Evolutionary conservation across 768 basidiomycete genomes (phyloP).

Genomic region (Amanita molliuscula): DNA sequence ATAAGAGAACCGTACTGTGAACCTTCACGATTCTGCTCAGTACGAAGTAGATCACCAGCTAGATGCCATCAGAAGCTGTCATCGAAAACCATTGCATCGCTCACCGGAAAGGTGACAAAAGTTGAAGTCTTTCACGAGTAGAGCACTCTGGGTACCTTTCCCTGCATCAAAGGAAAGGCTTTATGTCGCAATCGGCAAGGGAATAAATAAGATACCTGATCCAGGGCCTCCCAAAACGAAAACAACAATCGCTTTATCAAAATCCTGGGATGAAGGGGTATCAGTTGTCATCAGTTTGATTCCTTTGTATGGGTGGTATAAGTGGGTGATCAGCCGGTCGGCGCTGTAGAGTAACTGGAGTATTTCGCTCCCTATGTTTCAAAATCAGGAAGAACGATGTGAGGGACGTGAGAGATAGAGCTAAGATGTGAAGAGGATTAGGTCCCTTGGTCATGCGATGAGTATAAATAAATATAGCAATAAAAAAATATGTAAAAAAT

Average conservation of each 20-base stretch:
- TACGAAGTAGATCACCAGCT: slow-evolving; percentile 97
- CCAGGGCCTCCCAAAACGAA: slow-evolving; percentile 97
- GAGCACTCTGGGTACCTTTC: slow-evolving; percentile 91
- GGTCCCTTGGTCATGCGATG: slow-evolving; percentile 26
- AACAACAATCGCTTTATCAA: slow-evolving; percentile 83
- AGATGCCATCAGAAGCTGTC: slow-evolving; percentile 2
- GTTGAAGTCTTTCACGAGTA: slow-evolving; percentile 72
- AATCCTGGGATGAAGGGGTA: slow-evolving; percentile 17
- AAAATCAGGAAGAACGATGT: slow-evolving; percentile 45
- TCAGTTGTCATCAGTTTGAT: background rate
- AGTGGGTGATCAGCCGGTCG: slow-evolving; percentile 57
- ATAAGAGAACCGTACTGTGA: slow-evolving; percentile 81
- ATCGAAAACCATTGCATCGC: slow-evolving; percentile 8
- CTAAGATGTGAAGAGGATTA: slow-evolving; percentile 54
- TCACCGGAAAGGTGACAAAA: slow-evolving; percentile 92
- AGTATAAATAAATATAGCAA: background rate
- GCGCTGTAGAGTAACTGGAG: slow-evolving; percentile 52
- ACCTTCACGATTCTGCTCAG: slow-evolving; percentile 82
- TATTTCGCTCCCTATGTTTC: slow-evolving; percentile 42
- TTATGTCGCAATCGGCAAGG: background rate
- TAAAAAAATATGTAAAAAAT: background rate
- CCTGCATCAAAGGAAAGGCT: slow-evolving; percentile 32
- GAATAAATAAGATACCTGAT: slow-evolving; percentile 47
- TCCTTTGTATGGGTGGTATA: slow-evolving; percentile 43
- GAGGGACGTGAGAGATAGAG: slow-evolving; percentile 45